Evolutionary conservation across 441 rosid genomes (phyloP), one percentile per base, ranked within the genome.

Genomic region (Francoa sonchifolia): DNA sequence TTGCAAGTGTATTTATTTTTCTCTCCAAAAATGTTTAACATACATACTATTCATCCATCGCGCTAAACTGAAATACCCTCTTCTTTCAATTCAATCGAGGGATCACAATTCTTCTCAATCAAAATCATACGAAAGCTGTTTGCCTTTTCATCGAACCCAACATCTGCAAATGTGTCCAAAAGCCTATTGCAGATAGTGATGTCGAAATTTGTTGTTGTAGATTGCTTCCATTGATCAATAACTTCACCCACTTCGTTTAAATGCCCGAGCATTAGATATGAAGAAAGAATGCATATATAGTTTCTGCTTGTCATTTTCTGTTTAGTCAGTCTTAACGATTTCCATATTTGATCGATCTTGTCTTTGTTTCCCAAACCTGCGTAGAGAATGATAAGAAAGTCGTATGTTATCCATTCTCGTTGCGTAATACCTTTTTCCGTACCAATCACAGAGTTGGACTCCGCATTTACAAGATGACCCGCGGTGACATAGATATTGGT

Each of bases 401-500:
- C 97, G 20, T 88, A 89, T 0, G 82, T 79, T 46, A 85, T 69
- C 96, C 93, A 89, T 46, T 89, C 93, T 59, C 96, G 67, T 31
- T 74, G 94, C 1, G 82, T 57, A 29, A 82, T 52, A 26, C 71
- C 29, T 44, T 67, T 76, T 60, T 72, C 93, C 0, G 77, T 57
- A 66, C 74, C 93, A 5, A 77, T 73, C 0, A 76, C 72, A 37
- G 73, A 42, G 28, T 53, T 54, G 0, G 64, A 59, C 50, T 65
- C 70, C 2, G 73, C 54, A 57, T 59, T 69, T 6, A 45, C 47
- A 48, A 89, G 71, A 35, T 65, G 60, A 53, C 75, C 61, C 8
- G 83, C 74, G 1, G 50, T 47, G 6, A 85, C 43, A 45, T 90
- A 82, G 52, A 82, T 31, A 12, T 59, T 71, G 1, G 70, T 66